Evolutionary conservation across 2,329 filamentous ascomycete genomes (phyloP), one percentile per base, ranked within the genome.

Genomic region (Phialocephala subalpina): DNA sequence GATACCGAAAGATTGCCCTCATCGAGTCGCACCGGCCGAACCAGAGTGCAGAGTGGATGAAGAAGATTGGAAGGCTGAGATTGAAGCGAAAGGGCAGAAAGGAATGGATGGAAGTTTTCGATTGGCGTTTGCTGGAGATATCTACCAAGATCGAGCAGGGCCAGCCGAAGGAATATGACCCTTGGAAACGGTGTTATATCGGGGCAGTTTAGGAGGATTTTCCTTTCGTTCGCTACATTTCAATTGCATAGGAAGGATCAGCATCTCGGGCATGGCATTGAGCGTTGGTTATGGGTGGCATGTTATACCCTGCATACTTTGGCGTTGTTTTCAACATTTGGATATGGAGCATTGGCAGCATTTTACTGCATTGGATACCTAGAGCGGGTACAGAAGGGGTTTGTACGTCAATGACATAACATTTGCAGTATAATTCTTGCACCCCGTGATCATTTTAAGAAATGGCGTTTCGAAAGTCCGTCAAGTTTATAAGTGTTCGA

Each of bases 81-180:
- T 65, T 76, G 20, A 72, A 58, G 57, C 62, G 71, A 33, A 70
- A 71, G 4, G 74, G 74, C 6, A 71, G 72, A 42, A 73, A 72
- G 18, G 72, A 76, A 53, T 75, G 72, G 59, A 72, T 80, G 0
- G 69, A 75, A 22, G 38, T 77, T 0, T 80, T 74, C 57, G 79
- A 82, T 73, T 82, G 79, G 80, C 69, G 77, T 5, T 68, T 80
- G 0, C 53, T 81, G 20, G 79, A 81, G 70, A 77, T 80, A 22
- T 71, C 85, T 11, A 76, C 75, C 2, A 78, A 78, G 38, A 64
- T 77, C 52, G 83, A 86, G 62, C 76, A 77, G 52, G 73, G 78
- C 4, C 72, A 70, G 33, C 69, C 69, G 20, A 78, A 77, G 56
- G 72, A 14, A 3, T 66, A 60, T 35, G 66, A 73, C 66, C 25